phyloP scores from a whole-genome alignment of 2,329 filamentous ascomycete species.

The Zasmidium citrigriseum region DNA sequence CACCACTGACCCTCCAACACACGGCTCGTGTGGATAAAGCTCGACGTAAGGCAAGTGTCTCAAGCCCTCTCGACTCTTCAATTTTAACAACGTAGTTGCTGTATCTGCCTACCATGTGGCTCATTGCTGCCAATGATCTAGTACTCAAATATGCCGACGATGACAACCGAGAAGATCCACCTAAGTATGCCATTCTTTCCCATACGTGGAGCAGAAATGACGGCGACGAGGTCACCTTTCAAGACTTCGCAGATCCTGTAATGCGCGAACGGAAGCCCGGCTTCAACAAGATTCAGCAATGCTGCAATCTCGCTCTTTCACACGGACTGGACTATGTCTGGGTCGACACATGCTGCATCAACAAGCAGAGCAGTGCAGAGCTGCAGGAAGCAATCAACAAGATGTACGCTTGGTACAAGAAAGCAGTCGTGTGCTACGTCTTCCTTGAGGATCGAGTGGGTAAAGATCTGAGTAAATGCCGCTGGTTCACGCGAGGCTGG shows the following conservation, averaged over 20 bases:
- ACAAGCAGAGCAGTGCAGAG: conserved; percentile 18
- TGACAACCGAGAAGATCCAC: not conserved
- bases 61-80: no score
- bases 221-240: conserved; percentile 8
- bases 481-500: conserved; percentile 4
- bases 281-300: conserved; percentile 3
- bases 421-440: conserved; percentile 16
- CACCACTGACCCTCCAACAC: not conserved
- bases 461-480: not conserved
- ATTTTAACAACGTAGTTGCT: not conserved
- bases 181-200: conserved; percentile 17
- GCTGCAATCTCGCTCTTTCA: not conserved
- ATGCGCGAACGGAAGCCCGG: conserved; percentile 5
- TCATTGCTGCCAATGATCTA: not conserved
- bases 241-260: conserved; percentile 2
- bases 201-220: conserved; percentile 13
- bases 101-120: not conserved
- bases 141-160: not conserved
- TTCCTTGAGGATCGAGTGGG: conserved; percentile 10
- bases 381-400: conserved; percentile 21
- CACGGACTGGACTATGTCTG: conserved; percentile 11
- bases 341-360: conserved; percentile 24
- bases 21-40: no score
- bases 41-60: no score
- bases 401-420: conserved; percentile 23